Evolutionary conservation across 352 stramenopile genomes (phyloP).

Genomic region (Phytopythium ostracodes): DNA sequence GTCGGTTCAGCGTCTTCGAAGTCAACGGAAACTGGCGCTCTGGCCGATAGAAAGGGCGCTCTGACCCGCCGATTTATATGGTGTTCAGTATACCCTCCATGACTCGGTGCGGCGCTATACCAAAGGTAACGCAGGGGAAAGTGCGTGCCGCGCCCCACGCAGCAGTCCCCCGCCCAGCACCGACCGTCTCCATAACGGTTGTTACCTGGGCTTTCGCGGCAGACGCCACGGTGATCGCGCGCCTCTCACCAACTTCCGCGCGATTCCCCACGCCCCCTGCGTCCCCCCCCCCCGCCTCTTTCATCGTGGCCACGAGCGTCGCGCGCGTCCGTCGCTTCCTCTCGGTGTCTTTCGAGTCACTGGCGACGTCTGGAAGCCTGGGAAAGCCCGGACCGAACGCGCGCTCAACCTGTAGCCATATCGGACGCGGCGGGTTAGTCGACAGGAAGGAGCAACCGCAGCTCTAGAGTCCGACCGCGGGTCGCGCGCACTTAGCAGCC

Average conservation of each 20-base stretch:
- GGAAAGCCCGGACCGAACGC: background rate
- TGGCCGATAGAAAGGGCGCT: background rate
- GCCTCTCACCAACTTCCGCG: background rate
- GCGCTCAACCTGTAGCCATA: background rate
- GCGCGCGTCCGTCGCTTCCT: background rate
- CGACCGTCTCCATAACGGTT: background rate
- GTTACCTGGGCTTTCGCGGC: background rate
- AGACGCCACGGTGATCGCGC: background rate
- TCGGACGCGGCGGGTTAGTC: background rate
- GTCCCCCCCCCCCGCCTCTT: background rate
- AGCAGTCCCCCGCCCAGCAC: background rate
- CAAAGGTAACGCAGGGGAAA: background rate
- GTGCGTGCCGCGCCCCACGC: background rate
- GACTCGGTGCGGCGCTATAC: background rate
- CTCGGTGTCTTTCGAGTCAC: background rate
- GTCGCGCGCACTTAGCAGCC: slow-evolving; percentile 1
- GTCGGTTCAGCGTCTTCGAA: background rate
- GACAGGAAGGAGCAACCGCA: background rate
- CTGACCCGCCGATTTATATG: background rate
- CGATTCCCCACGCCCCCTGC: background rate
- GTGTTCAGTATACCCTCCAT: background rate
- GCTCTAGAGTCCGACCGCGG: background rate
- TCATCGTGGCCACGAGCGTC: background rate
- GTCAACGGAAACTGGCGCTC: slow-evolving; percentile 1
- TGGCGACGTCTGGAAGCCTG: background rate